A percentile compares a stretch with the other conserved stretches of the same genome.
These are phyloP conservation scores for Nemophila menziesii DNA, from an alignment of 257 asterid species.

Conservation along the genomic window DNA sequence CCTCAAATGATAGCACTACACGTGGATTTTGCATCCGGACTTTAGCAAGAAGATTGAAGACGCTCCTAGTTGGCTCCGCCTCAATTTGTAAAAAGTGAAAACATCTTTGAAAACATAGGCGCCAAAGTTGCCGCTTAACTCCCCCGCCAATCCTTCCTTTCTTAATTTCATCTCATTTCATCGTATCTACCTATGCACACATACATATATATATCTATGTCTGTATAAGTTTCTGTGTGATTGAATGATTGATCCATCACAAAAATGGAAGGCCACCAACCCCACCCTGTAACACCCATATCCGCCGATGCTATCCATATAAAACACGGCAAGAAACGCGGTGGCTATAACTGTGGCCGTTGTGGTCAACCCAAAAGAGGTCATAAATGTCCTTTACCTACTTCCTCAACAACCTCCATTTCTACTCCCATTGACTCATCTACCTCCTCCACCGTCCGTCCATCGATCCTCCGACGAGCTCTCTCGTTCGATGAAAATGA, in stretches of 20 bases:
- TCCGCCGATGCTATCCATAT: slow-evolving; percentile 34
- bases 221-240: too few species aligned
- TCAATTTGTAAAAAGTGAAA: not conserved
- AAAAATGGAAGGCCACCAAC: slow-evolving; percentile 53
- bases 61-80: too few species aligned
- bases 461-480: slow-evolving; percentile 44
- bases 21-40: too few species aligned
- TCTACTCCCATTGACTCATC: slow-evolving; percentile 22
- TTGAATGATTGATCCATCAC: too few species aligned
- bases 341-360: slow-evolving; percentile 81
- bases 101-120: slow-evolving; percentile 34
- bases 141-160: slow-evolving; percentile 57
- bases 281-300: slow-evolving; percentile 58
- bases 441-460: slow-evolving; percentile 14
- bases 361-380: slow-evolving; percentile 90
- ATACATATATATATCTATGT: too few species aligned
- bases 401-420: slow-evolving; percentile 15
- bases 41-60: too few species aligned
- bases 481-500: slow-evolving; percentile 63
- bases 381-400: slow-evolving; percentile 35
- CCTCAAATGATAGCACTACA: too few species aligned
- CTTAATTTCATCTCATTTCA: slow-evolving; percentile 27
- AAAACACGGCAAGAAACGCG: slow-evolving; percentile 58
- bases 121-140: slow-evolving; percentile 43
- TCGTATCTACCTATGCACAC: not conserved